These are phyloP conservation scores for Heterococcus sp. DNA, from an alignment of 108 stramenopile species.

Conservation along the genomic window DNA sequence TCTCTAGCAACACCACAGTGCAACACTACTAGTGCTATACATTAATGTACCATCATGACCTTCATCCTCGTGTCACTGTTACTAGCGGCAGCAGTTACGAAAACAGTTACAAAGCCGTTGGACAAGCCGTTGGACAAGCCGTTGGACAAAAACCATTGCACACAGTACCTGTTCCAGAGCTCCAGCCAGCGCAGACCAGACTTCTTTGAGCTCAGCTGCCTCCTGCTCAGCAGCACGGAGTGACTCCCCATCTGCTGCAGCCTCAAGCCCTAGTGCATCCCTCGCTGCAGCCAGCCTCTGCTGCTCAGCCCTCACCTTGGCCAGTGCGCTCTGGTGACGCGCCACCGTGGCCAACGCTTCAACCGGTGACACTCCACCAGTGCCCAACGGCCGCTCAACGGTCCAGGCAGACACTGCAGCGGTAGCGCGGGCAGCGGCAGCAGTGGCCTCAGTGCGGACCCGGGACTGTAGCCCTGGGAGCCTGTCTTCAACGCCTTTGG, in stretches of 20 bases:
- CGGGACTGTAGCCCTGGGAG: slow-evolving; percentile 84
- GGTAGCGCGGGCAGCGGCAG: slow-evolving; percentile 23
- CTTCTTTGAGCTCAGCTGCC: slow-evolving; percentile 79
- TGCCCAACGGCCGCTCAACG: not conserved
- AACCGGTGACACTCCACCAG: slow-evolving; percentile 70
- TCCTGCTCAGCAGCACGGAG: slow-evolving; percentile 72
- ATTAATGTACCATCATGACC: too few species aligned
- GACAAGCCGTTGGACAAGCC: too few species aligned
- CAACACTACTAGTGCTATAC: too few species aligned
- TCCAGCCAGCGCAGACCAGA: slow-evolving; percentile 77
- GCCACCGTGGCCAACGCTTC: slow-evolving; percentile 79
- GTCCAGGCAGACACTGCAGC: not conserved
- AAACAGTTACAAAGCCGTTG: too few species aligned
- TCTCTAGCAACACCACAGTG: too few species aligned
- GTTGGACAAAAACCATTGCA: too few species aligned
- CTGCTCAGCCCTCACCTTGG: slow-evolving; percentile 70
- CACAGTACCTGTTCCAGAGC: slow-evolving; percentile 58
- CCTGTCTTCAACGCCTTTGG: slow-evolving; percentile 81
- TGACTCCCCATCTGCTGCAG: not conserved
- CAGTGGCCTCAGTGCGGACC: slow-evolving; percentile 71
- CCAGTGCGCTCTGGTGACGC: slow-evolving; percentile 73
- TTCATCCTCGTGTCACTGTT: too few species aligned
- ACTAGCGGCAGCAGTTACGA: too few species aligned
- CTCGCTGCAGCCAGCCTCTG: slow-evolving; percentile 25
- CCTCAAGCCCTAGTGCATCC: not conserved